phyloP scores from a whole-genome alignment of 2,329 filamentous ascomycete genomes.

The Colletotrichum phormii region DNA sequence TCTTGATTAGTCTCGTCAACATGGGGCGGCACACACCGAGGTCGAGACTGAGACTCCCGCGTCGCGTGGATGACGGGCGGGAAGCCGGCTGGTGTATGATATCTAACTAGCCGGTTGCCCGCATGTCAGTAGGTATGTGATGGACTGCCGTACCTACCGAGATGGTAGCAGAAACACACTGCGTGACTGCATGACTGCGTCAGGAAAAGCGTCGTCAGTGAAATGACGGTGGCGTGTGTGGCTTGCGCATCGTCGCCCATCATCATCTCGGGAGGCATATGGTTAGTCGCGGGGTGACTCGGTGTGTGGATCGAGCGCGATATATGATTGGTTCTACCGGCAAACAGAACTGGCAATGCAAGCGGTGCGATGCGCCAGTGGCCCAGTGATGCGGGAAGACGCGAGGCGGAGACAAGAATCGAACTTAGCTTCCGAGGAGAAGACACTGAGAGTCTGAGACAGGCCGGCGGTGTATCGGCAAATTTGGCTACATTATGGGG shows the following conservation, averaged over 20 bases:
- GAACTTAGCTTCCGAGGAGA: not conserved
- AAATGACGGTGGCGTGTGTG: slow-evolving; percentile 27
- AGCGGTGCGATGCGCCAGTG: not conserved
- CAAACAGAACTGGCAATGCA: not conserved
- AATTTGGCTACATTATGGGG: no score
- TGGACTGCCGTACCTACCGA: not conserved
- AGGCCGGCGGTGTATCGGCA: not conserved
- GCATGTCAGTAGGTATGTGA: not conserved
- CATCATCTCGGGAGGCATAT: slow-evolving; percentile 23
- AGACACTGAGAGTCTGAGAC: not conserved
- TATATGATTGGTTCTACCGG: slow-evolving; percentile 12
- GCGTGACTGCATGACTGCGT: not conserved
- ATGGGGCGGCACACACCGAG: not conserved
- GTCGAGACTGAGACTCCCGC: slow-evolving; percentile 5
- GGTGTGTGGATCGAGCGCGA: not conserved
- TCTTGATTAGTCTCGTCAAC: not conserved
- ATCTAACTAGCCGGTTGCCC: not conserved
- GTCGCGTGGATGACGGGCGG: slow-evolving; percentile 20
- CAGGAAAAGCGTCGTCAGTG: slow-evolving; percentile 6
- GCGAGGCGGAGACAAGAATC: slow-evolving; percentile 6
- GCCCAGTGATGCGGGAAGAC: slow-evolving; percentile 8
- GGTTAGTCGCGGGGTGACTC: slow-evolving; percentile 20
- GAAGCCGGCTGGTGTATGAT: not conserved
- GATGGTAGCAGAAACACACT: no score
- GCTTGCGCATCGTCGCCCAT: slow-evolving; percentile 27